Base-by-base conservation (phyloP, 2,329 filamentous ascomycete species). In the Aspergillus hiratsukae region DNA sequence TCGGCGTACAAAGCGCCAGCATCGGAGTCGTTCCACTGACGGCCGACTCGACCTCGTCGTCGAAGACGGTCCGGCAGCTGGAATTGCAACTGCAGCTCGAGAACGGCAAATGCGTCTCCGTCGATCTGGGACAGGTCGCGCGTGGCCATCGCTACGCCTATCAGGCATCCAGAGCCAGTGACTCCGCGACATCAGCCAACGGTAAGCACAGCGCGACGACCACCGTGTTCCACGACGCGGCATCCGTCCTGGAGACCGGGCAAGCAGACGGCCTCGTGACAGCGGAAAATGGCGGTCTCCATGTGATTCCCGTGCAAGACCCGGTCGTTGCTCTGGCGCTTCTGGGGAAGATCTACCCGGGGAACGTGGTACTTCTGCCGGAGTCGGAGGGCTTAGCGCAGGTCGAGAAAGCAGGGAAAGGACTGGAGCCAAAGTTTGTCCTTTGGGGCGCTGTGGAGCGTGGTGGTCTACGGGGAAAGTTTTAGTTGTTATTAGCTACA, bases 141-240 rank as follows among this genome's bases (percentile, higher is more conserved):
- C 65, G 65, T 8, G 64, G 65, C 5, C 57, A 61, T 51, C 60
- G 65, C 5, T 66, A 66, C 49, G 52, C 60, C 1, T 67, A 67
- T 25, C 48, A 51, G 29, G 53, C 57, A 11, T 31, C 19, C 9
- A 45, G 27, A 6, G 1, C n/a, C n/a, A 40, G 49, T 5, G 25
- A 43, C 0, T 48, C 11, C 3, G 35, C 4, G 6, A 6, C 14
- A n/a, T 37, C 19, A 60, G 29, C 29, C 10, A n/a, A n/a, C n/a
- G n/a, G n/a, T n/a, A n/a, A n/a, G n/a, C n/a, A n/a, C n/a, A n/a
- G n/a, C n/a, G n/a, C n/a, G n/a, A 14, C 4, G 7, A 10, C 53
- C 28, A 27, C 23, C 4, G 4, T 14, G 6, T 7, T 56, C 19
- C 54, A 54, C 41, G 21, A 57, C 23, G 43, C 53, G 2, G 41